phyloP scores from a whole-genome alignment of 2,329 filamentous ascomycete species.

The Apiospora pterosperma region DNA sequence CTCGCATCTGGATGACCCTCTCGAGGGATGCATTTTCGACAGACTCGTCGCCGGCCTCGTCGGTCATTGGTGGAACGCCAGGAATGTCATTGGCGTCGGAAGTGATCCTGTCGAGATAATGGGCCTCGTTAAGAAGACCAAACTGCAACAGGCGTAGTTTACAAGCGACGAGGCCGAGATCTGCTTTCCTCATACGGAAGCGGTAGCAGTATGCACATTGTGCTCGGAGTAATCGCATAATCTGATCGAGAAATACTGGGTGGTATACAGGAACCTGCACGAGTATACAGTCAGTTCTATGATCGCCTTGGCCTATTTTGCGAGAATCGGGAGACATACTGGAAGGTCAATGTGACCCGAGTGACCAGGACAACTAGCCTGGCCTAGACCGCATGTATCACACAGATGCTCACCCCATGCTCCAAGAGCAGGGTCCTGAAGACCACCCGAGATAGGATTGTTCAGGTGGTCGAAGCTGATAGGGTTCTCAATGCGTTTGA shows the following conservation, averaged over 20 bases:
- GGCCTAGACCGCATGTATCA: slow-evolving; percentile 84
- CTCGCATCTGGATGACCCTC: slow-evolving; percentile 48
- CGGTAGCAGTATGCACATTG: slow-evolving; percentile 90
- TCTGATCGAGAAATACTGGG: slow-evolving; percentile 93
- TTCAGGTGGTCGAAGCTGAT: slow-evolving; percentile 91
- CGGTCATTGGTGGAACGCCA: slow-evolving; percentile 35
- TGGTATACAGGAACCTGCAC: slow-evolving; percentile 79
- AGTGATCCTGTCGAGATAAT: slow-evolving; percentile 39
- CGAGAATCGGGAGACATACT: background rate
- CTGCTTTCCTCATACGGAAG: slow-evolving; percentile 73
- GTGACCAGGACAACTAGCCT: slow-evolving; percentile 83
- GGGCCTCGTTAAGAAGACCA: slow-evolving; percentile 63
- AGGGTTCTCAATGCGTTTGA: slow-evolving; percentile 89
- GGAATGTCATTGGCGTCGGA: slow-evolving; percentile 29
- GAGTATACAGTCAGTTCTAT: background rate
- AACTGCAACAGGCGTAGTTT: slow-evolving; percentile 83
- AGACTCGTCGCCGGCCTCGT: slow-evolving; percentile 51
- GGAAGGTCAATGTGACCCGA: slow-evolving; percentile 93
- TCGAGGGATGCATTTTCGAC: slow-evolving; percentile 54
- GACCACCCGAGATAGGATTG: slow-evolving; percentile 83
- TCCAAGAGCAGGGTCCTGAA: slow-evolving; percentile 89
- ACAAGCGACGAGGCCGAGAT: slow-evolving; percentile 77
- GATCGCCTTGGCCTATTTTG: background rate
- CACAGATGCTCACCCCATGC: slow-evolving; percentile 87
- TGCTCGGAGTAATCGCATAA: slow-evolving; percentile 77